Conservation (phyloP, 441 rosid genomes). For the Isatis lusitanica region DNA sequence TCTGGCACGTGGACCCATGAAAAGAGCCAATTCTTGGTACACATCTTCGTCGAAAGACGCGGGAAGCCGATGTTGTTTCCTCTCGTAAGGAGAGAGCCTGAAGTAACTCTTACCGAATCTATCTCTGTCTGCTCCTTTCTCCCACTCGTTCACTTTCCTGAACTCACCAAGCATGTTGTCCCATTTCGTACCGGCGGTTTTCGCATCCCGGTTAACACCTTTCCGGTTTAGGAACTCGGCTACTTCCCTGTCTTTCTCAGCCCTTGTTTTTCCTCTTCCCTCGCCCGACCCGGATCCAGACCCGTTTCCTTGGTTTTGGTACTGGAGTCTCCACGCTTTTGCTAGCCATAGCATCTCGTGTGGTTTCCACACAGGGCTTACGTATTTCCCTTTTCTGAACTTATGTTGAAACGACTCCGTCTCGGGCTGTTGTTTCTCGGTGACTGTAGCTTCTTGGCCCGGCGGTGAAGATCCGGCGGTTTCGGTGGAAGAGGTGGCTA, state of each 20-base stretch:
- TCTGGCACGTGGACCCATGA: slow-evolving; percentile 84
- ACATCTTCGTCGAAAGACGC: slow-evolving; percentile 98
- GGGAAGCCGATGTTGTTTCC: slow-evolving; percentile 76
- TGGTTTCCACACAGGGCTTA: slow-evolving; percentile 98
- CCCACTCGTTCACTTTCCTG: slow-evolving; percentile 94
- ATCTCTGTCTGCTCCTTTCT: slow-evolving; percentile 71
- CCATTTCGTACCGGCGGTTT: slow-evolving; percentile 98
- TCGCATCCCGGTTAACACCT: slow-evolving; percentile 83
- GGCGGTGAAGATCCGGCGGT: slow-evolving; percentile 79
- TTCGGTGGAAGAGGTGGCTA: slow-evolving; percentile 68
- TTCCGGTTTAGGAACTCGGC: slow-evolving; percentile 80
- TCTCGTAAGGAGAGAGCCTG: slow-evolving; percentile 86
- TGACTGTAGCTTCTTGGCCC: slow-evolving; percentile 42
- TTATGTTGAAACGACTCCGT: slow-evolving; percentile 62
- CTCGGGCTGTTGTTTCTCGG: slow-evolving; percentile 46
- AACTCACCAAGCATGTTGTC: slow-evolving; percentile 98
- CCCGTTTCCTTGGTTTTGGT: slow-evolving; percentile 46
- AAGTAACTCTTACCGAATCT: slow-evolving; percentile 84
- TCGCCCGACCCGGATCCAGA: slow-evolving; percentile 36
- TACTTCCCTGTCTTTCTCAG: slow-evolving; percentile 91
- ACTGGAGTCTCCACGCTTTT: slow-evolving; percentile 88
- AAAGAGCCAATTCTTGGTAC: slow-evolving; percentile 82
- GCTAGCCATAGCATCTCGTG: slow-evolving; percentile 96
- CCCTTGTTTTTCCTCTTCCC: slow-evolving; percentile 85
- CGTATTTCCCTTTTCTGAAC: slow-evolving; percentile 84